A percentile compares a stretch with the other conserved stretches of the same genome.
Evolutionary conservation across 768 basidiomycete species (phyloP).

Genomic region (Mycena belliarum): DNA sequence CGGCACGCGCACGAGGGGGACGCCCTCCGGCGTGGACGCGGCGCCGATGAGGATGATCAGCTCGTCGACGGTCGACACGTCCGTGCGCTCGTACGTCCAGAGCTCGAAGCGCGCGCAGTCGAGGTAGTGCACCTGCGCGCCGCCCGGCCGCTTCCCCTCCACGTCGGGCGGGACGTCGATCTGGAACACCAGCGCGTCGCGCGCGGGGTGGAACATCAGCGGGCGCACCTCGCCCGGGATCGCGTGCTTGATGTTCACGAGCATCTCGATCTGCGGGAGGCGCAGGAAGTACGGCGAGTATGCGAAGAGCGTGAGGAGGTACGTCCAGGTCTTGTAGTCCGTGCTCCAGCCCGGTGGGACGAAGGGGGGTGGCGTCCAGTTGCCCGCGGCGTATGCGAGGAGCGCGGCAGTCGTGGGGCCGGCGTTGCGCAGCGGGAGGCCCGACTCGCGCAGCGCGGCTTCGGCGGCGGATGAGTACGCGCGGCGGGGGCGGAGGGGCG

Average conservation of each 20-base stretch:
- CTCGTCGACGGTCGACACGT: conserved; percentile 9
- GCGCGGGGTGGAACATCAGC: conserved; percentile 29
- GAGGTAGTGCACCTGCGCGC: conserved; percentile 11
- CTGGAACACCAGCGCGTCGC: conserved; percentile 26
- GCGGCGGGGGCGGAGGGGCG: neutral
- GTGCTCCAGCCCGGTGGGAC: conserved; percentile 34
- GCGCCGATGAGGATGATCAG: conserved; percentile 7
- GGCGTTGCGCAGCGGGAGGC: neutral
- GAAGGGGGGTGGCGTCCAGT: conserved; percentile 28
- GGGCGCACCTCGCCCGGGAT: conserved; percentile 35
- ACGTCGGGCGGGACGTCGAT: conserved; percentile 5
- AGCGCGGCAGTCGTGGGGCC: conserved; percentile 15
- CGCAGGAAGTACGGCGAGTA: conserved; percentile 36
- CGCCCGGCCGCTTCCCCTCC: neutral
- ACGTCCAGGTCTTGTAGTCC: conserved; percentile 30
- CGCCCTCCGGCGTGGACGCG: neutral
- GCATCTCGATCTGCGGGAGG: conserved; percentile 38
- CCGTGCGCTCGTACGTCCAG: neutral
- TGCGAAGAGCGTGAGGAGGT: conserved; percentile 35
- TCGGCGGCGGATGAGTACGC: neutral
- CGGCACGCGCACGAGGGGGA: conserved; percentile 17
- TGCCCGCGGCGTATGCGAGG: conserved; percentile 20
- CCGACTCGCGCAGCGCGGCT: neutral
- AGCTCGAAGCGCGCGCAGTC: conserved; percentile 15
- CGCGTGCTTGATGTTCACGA: conserved; percentile 33